Percentiles rank a stretch among this genome's conserved stretches.
Conservation (phyloP, 495 filamentous ascomycete species). For the Tuber melanosporum region DNA sequence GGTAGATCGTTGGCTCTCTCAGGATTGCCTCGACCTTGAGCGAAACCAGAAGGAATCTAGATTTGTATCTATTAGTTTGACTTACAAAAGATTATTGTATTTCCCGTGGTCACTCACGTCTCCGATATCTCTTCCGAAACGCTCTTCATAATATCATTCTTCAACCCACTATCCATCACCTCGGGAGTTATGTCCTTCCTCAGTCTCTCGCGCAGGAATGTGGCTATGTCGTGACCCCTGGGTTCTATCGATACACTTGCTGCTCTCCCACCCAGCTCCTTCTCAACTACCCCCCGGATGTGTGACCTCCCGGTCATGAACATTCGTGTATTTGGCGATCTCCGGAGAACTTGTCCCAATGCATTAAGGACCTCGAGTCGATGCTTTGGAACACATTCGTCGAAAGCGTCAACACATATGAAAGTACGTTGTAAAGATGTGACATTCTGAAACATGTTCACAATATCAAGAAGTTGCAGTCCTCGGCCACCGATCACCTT, state of each 20-base stretch:
- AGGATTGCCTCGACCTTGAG: not conserved
- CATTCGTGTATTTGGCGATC: no score
- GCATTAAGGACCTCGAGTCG: no score
- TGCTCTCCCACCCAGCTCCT: not conserved
- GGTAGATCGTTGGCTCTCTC: not conserved
- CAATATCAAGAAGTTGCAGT: not conserved
- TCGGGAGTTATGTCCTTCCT: not conserved
- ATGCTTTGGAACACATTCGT: not conserved
- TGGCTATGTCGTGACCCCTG: not conserved
- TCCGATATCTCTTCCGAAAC: not conserved
- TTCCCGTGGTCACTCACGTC: no score
- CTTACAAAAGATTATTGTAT: no score
- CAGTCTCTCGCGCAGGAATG: not conserved
- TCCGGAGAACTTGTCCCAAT: no score
- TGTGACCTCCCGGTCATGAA: not conserved
- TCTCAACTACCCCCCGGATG: not conserved
- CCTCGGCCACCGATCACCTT: not conserved
- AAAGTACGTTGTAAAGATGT: not conserved
- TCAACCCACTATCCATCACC: not conserved
- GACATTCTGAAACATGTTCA: not conserved
- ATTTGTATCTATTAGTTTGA: not conserved
- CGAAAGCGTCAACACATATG: not conserved
- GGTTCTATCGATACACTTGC: not conserved
- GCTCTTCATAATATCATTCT: not conserved
- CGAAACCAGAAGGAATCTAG: not conserved